Evolutionary conservation across 2,329 filamentous ascomycete genomes (phyloP).

Genomic region (Monosporascus sp.): DNA sequence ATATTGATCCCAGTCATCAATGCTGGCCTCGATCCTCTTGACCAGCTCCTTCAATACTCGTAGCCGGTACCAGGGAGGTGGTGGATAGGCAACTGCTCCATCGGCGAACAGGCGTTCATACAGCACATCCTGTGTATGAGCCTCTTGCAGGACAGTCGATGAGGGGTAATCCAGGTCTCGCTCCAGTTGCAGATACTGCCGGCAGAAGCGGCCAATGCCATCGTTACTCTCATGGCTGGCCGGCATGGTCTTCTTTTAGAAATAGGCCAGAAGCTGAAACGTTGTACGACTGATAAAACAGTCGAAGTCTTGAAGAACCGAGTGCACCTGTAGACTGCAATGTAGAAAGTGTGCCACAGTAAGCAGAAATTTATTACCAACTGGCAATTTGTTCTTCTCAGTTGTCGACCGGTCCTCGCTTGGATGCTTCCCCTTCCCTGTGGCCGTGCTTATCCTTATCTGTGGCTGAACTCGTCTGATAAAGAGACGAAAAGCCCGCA

Average conservation of each 20-base stretch:
- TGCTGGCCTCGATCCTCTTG: slow-evolving; percentile 63
- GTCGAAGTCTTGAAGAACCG: too few relatives aligned
- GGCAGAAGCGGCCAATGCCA: slow-evolving; percentile 49
- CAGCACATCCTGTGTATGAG: slow-evolving; percentile 60
- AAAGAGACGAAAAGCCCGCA: not conserved
- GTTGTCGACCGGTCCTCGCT: not conserved
- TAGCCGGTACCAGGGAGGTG: slow-evolving; percentile 64
- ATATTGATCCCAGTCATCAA: slow-evolving; percentile 80
- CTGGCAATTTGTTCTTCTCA: not conserved
- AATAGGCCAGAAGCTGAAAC: not conserved
- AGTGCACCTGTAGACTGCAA: too few relatives aligned
- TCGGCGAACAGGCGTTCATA: slow-evolving; percentile 63
- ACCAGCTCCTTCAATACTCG: slow-evolving; percentile 70
- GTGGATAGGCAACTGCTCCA: slow-evolving; percentile 47
- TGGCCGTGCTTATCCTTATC: not conserved
- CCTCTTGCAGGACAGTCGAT: slow-evolving; percentile 49
- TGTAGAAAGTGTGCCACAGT: too few relatives aligned
- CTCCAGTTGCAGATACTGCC: slow-evolving; percentile 77
- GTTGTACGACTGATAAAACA: too few relatives aligned
- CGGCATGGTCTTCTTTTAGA: not conserved
- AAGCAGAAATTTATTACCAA: not conserved
- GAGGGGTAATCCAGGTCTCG: slow-evolving; percentile 59
- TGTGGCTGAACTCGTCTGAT: not conserved
- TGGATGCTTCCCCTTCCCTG: not conserved
- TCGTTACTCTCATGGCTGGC: not conserved